Base-by-base conservation (phyloP, 2,329 filamentous ascomycete species). In the Pseudopyrenochaeta lycopersici region DNA sequence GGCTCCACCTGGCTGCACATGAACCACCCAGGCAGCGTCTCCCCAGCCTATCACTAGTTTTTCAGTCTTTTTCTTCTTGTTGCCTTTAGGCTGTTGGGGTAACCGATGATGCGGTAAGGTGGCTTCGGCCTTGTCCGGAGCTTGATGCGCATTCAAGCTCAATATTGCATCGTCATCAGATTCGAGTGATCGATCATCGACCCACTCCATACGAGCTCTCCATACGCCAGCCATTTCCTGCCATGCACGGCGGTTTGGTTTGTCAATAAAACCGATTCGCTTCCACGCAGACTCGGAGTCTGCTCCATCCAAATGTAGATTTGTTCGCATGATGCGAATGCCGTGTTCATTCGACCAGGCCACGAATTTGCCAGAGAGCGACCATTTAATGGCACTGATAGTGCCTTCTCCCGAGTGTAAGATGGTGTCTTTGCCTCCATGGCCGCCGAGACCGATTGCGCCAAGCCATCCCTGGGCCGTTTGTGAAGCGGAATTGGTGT, bases 321-420 rank as follows among this genome's bases (percentile, higher is more conserved):
- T 91, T 4, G 92, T 92, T 32, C 95, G 87, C 93, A 98, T 98
- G 56, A 99, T 95, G 74, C 97, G 97, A 72, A 98, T 96, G 3
- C 95, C 95, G 68, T 96, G 90, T 76, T 99, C 95, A 68, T 98
- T 99, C 35, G 96, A 84, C 95, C 95, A 99, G 0, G 88, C 91
- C 1, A 97, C 90, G 69, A 93, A 98, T 77, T 90, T 95, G 1
- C 95, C 94, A 0, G 92, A 94, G 35, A 94, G 74, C 0, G 94
- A 98, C 92, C 94, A 99, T 74, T 96, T 94, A 70, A 99, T 95
- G 3, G 88, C 90, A 72, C 87, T 94, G 59, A 99, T 95, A 2
- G 88, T 86, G 3, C 95, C 95, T 78, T 99, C 96, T 2, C 95
- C 95, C 7, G 90, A 92, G 71, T 99, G 95, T 41, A 98, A 76